A percentile compares a stretch with the other conserved stretches of the same genome.
phyloP scores from a whole-genome alignment of 106 monocot genomes.

The Dendrobium officinale region DNA sequence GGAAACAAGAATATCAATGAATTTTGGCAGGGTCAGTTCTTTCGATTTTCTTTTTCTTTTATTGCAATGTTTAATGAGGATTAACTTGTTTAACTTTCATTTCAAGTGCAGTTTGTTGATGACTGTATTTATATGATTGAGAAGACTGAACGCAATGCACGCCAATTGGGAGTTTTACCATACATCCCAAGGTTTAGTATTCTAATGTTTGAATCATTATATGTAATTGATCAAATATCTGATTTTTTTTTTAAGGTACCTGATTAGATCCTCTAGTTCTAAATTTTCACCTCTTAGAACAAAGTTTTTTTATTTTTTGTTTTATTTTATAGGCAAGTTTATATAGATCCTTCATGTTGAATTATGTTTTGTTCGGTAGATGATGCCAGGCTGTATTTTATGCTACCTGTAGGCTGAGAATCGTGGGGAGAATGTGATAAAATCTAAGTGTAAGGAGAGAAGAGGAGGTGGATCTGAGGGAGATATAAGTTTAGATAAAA shows the following conservation, averaged over 20 bases:
- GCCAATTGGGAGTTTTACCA: conserved; percentile 67
- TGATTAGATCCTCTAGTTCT: not conserved
- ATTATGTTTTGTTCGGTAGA: too few relatives aligned
- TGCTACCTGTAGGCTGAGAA: too few relatives aligned
- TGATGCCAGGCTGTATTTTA: too few relatives aligned
- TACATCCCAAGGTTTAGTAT: conserved; percentile 74
- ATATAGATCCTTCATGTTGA: too few relatives aligned
- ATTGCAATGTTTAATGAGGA: not conserved
- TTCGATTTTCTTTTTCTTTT: not conserved
- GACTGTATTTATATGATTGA: conserved; percentile 91
- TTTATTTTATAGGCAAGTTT: too few relatives aligned
- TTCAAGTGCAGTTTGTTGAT: conserved; percentile 73
- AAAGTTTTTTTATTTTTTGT: not conserved
- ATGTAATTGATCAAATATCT: not conserved
- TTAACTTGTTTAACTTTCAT: conserved; percentile 8
- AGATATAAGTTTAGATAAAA: too few relatives aligned
- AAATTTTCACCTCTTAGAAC: not conserved
- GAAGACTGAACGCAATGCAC: conserved; percentile 70
- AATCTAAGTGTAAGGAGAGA: too few relatives aligned
- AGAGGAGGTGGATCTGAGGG: too few relatives aligned
- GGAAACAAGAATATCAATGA: conserved; percentile 61
- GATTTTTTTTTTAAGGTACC: not conserved
- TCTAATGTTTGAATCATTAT: not conserved
- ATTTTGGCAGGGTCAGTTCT: conserved; percentile 54
- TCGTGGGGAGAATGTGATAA: too few relatives aligned